These are phyloP conservation scores for Metarhizium brunneum DNA, from an alignment of 2,329 filamentous ascomycete species.

Conservation along the genomic window DNA sequence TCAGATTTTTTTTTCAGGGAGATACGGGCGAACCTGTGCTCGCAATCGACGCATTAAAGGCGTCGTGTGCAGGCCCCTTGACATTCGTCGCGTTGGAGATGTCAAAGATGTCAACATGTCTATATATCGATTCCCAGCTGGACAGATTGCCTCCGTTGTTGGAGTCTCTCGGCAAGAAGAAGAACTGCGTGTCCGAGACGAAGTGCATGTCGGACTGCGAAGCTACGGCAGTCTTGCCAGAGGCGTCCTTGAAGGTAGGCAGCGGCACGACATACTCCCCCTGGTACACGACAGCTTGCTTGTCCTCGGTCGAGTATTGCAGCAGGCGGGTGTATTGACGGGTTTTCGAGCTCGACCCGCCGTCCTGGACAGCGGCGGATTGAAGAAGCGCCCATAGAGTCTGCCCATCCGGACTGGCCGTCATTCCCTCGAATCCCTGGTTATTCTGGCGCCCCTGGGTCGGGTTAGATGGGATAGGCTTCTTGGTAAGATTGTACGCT, in stretches of 20 bases:
- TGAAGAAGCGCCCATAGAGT: conserved; percentile 58
- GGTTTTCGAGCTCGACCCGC: conserved; percentile 20
- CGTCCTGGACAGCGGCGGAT: conserved; percentile 38
- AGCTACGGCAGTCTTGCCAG: conserved; percentile 43
- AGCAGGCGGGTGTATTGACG: conserved; percentile 52
- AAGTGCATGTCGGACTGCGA: conserved; percentile 62
- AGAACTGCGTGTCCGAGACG: conserved; percentile 53
- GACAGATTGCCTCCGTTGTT: conserved; percentile 47
- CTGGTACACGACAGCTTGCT: conserved; percentile 31
- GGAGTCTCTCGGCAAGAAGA: conserved; percentile 57
- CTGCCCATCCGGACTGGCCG: conserved; percentile 51
- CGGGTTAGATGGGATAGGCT: conserved; percentile 45
- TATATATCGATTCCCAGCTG: conserved; percentile 47
- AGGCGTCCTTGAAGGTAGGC: conserved; percentile 45
- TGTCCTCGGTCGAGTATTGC: conserved; percentile 47
- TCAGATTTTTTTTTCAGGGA: too few species aligned
- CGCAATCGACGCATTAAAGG: conserved; percentile 15
- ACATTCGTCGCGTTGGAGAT: conserved; percentile 53
- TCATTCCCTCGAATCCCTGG: conserved; percentile 65
- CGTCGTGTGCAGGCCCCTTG: conserved; percentile 33
- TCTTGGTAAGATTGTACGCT: conserved; percentile 40
- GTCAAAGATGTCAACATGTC: conserved; percentile 62
- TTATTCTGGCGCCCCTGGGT: conserved; percentile 59
- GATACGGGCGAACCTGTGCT: conserved; percentile 5
- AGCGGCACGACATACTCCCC: conserved; percentile 59